phyloP scores from a whole-genome alignment of 2,329 filamentous ascomycete species.

The Penicillium sp. region DNA sequence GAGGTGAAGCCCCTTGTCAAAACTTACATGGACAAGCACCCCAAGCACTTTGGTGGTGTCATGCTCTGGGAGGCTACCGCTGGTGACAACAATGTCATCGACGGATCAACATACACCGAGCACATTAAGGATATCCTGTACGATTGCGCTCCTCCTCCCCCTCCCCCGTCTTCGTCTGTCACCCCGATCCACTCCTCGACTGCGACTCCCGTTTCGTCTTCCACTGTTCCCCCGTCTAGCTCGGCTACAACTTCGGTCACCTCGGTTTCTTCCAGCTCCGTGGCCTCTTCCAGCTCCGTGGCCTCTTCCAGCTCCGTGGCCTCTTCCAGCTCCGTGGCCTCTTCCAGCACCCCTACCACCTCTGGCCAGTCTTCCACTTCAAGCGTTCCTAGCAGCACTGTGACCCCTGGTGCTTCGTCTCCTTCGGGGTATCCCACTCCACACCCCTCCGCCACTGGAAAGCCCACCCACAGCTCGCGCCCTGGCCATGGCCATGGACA shows the following conservation, averaged over 20 bases:
- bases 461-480: constrained; percentile 4
- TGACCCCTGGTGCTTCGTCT: not conserved
- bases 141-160: constrained; percentile 20
- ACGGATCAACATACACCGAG: constrained; percentile 44
- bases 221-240: not conserved
- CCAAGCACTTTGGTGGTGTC: constrained; percentile 53
- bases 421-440: constrained; percentile 1
- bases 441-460: constrained; percentile 2
- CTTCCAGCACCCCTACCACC: constrained; percentile 1
- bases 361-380: not conserved
- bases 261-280: constrained; percentile 5
- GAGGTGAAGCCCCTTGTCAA: constrained; percentile 47
- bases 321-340: not conserved
- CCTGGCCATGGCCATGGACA: not conserved
- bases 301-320: not conserved
- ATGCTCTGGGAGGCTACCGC: constrained; percentile 59
- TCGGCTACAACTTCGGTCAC: not conserved
- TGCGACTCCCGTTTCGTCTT: not conserved
- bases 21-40: constrained; percentile 40
- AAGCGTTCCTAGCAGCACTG: constrained; percentile 1
- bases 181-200: constrained; percentile 10
- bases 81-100: constrained; percentile 45
- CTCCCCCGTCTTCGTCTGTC: constrained; percentile 11
- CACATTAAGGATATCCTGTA: constrained; percentile 48
- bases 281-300: not conserved